Conservation (phyloP, 768 basidiomycete genomes). For the Amanita molliuscula region DNA sequence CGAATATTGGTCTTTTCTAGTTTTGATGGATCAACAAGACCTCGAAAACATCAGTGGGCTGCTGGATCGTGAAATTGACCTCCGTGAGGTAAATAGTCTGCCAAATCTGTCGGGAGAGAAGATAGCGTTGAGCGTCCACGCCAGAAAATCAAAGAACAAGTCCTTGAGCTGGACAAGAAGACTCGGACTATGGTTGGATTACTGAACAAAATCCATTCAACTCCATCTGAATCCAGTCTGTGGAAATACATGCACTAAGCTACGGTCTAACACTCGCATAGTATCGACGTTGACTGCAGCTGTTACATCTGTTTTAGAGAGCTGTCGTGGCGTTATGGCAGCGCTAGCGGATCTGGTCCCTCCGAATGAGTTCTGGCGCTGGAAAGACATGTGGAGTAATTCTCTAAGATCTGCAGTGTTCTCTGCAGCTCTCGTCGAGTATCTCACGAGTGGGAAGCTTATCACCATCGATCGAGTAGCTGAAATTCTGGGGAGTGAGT, state of each 20-base stretch:
- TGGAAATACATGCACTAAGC: conserved; percentile 8
- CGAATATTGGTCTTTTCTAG: not conserved
- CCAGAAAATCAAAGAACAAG: conserved; percentile 76
- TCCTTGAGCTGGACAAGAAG: conserved; percentile 66
- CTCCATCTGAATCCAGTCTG: conserved; percentile 48
- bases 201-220: conserved; percentile 75
- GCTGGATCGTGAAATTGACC: conserved; percentile 1
- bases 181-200: conserved; percentile 62
- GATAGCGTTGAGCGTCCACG: conserved; percentile 5
- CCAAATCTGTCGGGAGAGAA: not conserved
- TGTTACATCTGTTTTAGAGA: conserved; percentile 43
- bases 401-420: conserved; percentile 61
- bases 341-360: conserved; percentile 54
- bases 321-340: conserved; percentile 39
- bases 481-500: conserved; percentile 59
- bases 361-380: conserved; percentile 69
- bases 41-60: conserved; percentile 2
- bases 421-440: conserved; percentile 54
- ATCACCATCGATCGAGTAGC: conserved; percentile 43
- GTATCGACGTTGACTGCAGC: conserved; percentile 51
- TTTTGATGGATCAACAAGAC: conserved; percentile 4
- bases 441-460: conserved; percentile 47
- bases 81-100: conserved; percentile 5
- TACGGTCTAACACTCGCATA: conserved; percentile 15
- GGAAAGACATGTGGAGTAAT: conserved; percentile 77